phyloP scores from a whole-genome alignment of 2,329 filamentous ascomycete species.

The Blastomyces emzantsi region DNA sequence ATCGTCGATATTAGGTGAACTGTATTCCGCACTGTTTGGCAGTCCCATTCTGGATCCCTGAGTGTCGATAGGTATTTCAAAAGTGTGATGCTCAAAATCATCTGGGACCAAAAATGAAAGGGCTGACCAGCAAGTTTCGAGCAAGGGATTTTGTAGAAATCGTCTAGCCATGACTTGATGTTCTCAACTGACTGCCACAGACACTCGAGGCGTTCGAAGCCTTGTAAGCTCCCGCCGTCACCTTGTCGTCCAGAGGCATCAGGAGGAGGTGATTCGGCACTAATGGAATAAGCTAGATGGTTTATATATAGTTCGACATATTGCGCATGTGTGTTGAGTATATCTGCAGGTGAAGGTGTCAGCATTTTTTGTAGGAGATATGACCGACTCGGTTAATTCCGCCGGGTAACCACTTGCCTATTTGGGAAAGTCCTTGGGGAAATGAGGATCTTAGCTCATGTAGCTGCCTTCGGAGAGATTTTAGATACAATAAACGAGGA shows the following conservation, averaged over 20 bases:
- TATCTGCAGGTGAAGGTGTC: constrained; percentile 16
- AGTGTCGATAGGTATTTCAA: constrained; percentile 32
- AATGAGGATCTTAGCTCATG: background rate
- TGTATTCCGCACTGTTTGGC: constrained; percentile 26
- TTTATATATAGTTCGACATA: constrained; percentile 25
- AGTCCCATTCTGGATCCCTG: constrained; percentile 33
- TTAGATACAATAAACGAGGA: background rate
- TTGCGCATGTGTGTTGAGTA: constrained; percentile 23
- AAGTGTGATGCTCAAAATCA: constrained; percentile 28
- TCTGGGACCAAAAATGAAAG: constrained; percentile 33
- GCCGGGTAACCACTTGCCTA: background rate
- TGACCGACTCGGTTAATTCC: background rate
- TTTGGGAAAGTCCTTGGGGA: background rate
- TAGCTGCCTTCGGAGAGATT: background rate
- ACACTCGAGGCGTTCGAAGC: constrained; percentile 27
- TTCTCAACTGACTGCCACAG: constrained; percentile 27
- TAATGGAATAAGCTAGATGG: constrained; percentile 23
- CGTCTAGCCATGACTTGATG: constrained; percentile 28
- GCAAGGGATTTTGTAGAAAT: constrained; percentile 24
- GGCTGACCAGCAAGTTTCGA: constrained; percentile 24
- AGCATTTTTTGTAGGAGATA: background rate
- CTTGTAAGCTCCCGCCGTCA: constrained; percentile 14
- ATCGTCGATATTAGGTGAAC: constrained; percentile 26
- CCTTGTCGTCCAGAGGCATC: background rate
- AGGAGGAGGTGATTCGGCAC: constrained; percentile 15